Conservation (phyloP, 495 filamentous ascomycete species). For the Poronia punctata region DNA sequence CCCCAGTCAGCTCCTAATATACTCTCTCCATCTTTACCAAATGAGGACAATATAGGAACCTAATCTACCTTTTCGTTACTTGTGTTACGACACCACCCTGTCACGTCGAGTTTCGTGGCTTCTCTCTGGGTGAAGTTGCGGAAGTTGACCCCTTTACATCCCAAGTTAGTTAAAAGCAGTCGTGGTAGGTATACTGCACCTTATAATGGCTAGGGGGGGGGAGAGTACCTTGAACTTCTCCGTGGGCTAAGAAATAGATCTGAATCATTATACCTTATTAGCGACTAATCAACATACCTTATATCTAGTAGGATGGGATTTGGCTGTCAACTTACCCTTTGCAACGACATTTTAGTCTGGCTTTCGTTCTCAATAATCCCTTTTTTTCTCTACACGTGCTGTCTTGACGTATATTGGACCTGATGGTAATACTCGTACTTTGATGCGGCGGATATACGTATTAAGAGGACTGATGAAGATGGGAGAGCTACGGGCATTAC, state of each 20-base stretch:
- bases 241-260: slow-evolving; percentile 51
- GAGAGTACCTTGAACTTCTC: slow-evolving; percentile 52
- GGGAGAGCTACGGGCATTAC: too few species aligned
- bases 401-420: too few species aligned
- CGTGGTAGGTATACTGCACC: too few species aligned
- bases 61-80: slow-evolving; percentile 56
- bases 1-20: neutral
- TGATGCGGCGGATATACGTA: too few species aligned
- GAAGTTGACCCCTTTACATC: slow-evolving; percentile 58
- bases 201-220: too few species aligned
- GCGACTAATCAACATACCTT: too few species aligned
- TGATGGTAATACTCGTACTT: too few species aligned
- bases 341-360: slow-evolving; percentile 21
- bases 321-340: slow-evolving; percentile 15
- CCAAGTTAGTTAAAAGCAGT: slow-evolving; percentile 17
- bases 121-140: slow-evolving; percentile 68
- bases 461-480: too few species aligned
- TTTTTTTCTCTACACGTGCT: neutral
- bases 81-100: slow-evolving; percentile 76
- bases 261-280: too few species aligned
- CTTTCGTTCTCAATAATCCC: neutral
- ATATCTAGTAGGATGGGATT: neutral
- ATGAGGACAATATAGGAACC: too few species aligned
- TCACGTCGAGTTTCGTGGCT: slow-evolving; percentile 57
- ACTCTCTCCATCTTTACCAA: neutral